These are phyloP conservation scores for Coemansia sp. DNA, from an alignment of 192 early-diverging fungal species.

Conservation along the genomic window DNA sequence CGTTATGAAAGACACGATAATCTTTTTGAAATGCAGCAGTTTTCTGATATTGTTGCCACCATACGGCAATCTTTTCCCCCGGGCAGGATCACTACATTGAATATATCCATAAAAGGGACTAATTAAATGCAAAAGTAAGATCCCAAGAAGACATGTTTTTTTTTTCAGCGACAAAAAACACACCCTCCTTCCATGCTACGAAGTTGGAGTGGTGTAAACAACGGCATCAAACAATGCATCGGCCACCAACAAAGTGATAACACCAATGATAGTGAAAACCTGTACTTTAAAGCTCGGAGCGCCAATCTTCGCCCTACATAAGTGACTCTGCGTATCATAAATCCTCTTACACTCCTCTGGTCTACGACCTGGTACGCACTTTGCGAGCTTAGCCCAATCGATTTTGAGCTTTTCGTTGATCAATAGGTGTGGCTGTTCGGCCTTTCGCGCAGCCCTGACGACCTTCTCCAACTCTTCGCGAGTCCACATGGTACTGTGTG, in stretches of 20 bases:
- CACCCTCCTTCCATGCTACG: no score
- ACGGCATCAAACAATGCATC: not conserved
- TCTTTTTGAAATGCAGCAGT: not conserved
- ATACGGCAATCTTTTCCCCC: no score
- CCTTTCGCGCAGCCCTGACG: not conserved
- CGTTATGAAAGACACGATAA: conserved; percentile 2
- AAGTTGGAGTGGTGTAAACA: not conserved
- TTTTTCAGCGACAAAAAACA: no score
- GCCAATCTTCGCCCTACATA: conserved; percentile 8
- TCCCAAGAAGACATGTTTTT: not conserved
- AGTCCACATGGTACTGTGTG: conserved; percentile 4
- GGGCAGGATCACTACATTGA: not conserved
- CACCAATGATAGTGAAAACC: not conserved
- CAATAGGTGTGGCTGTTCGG: not conserved
- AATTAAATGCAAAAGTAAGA: conserved; percentile 11
- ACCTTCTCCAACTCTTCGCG: conserved; percentile 12
- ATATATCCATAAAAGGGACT: conserved; percentile 15
- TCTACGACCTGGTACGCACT: not conserved
- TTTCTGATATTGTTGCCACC: not conserved
- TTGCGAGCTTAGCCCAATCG: conserved; percentile 6
- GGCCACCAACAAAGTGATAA: not conserved
- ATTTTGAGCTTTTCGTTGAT: not conserved
- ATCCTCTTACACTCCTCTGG: conserved; percentile 24
- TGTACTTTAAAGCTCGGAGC: not conserved
- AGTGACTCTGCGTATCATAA: conserved; percentile 7